Percentiles rank a stretch among this genome's conserved stretches.
Evolutionary conservation across 192 early-diverging fungal species (phyloP).

Genomic region (Coemansia sp.): DNA sequence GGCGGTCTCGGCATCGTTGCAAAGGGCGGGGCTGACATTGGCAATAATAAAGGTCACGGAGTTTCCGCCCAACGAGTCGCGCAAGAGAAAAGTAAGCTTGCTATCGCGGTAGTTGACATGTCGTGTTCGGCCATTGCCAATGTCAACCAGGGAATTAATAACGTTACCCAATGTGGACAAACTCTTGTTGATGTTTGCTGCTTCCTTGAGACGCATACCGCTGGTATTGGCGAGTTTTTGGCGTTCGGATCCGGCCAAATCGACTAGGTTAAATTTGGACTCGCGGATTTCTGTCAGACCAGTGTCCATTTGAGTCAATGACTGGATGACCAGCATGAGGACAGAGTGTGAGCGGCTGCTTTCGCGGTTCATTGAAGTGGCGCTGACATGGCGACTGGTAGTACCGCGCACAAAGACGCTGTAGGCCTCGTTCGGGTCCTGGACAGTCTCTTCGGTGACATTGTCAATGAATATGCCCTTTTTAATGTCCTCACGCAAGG

Average conservation of each 20-base stretch:
- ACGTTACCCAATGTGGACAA: slow-evolving; percentile 75
- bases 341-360: slow-evolving; percentile 80
- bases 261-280: slow-evolving; percentile 73
- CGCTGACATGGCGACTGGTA: slow-evolving; percentile 65
- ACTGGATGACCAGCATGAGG: slow-evolving; percentile 71
- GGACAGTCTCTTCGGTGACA: slow-evolving; percentile 61
- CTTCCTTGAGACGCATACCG: slow-evolving; percentile 68
- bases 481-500: slow-evolving; percentile 65
- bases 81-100: slow-evolving; percentile 63
- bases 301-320: slow-evolving; percentile 47
- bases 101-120: slow-evolving; percentile 67
- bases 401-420: slow-evolving; percentile 61
- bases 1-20: slow-evolving; percentile 58
- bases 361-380: slow-evolving; percentile 78
- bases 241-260: slow-evolving; percentile 73
- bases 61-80: slow-evolving; percentile 68
- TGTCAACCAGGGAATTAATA: slow-evolving; percentile 74
- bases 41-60: slow-evolving; percentile 66
- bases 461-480: slow-evolving; percentile 63
- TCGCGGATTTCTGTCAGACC: slow-evolving; percentile 60
- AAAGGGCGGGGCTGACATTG: slow-evolving; percentile 54
- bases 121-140: slow-evolving; percentile 54
- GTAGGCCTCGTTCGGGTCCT: slow-evolving; percentile 58
- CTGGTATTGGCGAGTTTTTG: slow-evolving; percentile 62
- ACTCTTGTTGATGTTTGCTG: slow-evolving; percentile 79